A percentile compares a stretch with the other conserved stretches of the same genome.
These are phyloP conservation scores for Picea glauca DNA, from an alignment of 75 land plant species.

Conservation along the genomic window DNA sequence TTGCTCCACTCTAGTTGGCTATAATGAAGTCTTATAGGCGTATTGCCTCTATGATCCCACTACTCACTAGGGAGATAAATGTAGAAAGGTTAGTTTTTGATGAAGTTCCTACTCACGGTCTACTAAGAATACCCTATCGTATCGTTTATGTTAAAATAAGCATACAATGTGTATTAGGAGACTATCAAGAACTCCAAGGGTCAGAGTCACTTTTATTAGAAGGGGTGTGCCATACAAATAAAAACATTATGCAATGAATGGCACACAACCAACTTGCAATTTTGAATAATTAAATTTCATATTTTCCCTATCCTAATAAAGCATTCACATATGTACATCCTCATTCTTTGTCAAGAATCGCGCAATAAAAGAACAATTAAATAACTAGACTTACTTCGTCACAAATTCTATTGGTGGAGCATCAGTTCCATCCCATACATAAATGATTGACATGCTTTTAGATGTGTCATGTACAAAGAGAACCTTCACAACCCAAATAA, in stretches of 20 bases:
- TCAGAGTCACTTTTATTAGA: background rate
- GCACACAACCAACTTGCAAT: constrained; percentile 4
- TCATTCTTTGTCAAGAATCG: background rate
- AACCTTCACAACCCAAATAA: constrained; percentile 29
- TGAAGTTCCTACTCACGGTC: no score
- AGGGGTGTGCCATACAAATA: background rate
- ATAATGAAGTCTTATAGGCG: no score
- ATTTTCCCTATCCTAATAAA: background rate
- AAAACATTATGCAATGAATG: background rate
- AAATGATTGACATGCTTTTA: constrained; percentile 29
- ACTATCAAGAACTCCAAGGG: background rate
- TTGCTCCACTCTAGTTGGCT: no score
- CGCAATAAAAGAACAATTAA: background rate
- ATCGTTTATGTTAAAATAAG: no score
- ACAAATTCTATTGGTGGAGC: constrained; percentile 24
- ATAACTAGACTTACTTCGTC: constrained; percentile 16
- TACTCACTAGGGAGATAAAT: no score
- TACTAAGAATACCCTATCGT: no score
- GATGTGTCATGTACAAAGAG: constrained; percentile 25
- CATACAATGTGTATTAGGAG: no score
- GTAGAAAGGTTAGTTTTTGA: no score
- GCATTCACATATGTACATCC: background rate
- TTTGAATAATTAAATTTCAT: constrained; percentile 1
- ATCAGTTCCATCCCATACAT: constrained; percentile 91
- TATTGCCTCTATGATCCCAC: no score